phyloP scores from a whole-genome alignment of 75 land plant genomes.

The Pinus tabuliformis region DNA sequence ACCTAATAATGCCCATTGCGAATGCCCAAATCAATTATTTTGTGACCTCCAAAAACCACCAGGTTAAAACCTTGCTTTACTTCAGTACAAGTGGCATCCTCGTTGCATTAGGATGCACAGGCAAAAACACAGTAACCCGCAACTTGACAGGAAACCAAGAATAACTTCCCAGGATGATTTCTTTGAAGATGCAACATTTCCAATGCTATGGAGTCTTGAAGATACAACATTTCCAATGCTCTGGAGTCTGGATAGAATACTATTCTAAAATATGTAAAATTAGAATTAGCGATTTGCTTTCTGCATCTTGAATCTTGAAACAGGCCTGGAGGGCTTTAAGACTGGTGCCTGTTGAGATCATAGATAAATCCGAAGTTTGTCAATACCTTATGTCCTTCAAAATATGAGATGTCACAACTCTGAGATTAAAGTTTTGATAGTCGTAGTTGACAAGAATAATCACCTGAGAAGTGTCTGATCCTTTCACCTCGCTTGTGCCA shows the following conservation, averaged over 20 bases:
- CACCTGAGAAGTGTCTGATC: constrained; percentile 1
- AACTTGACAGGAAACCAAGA: neutral
- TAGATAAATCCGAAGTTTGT: neutral
- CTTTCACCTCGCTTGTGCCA: neutral
- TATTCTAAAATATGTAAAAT: neutral
- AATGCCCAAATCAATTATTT: neutral
- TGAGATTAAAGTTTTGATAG: too few species aligned
- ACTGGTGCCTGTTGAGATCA: constrained; percentile 11
- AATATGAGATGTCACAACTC: neutral
- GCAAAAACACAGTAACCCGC: neutral
- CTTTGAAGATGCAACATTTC: neutral
- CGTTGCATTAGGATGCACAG: neutral
- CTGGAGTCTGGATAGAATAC: neutral
- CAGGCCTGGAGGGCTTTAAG: constrained; percentile 41
- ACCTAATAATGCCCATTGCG: neutral
- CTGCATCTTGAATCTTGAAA: constrained; percentile 62
- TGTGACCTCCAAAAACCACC: neutral
- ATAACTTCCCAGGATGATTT: neutral
- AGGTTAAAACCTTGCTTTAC: neutral
- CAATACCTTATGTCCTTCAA: neutral
- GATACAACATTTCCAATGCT: too few species aligned
- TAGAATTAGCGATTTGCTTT: constrained; percentile 13
- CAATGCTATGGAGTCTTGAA: too few species aligned
- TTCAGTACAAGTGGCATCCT: neutral
- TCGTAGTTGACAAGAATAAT: neutral